Base-by-base conservation (phyloP, 306 rosid species). In the Prunus persica region DNA sequence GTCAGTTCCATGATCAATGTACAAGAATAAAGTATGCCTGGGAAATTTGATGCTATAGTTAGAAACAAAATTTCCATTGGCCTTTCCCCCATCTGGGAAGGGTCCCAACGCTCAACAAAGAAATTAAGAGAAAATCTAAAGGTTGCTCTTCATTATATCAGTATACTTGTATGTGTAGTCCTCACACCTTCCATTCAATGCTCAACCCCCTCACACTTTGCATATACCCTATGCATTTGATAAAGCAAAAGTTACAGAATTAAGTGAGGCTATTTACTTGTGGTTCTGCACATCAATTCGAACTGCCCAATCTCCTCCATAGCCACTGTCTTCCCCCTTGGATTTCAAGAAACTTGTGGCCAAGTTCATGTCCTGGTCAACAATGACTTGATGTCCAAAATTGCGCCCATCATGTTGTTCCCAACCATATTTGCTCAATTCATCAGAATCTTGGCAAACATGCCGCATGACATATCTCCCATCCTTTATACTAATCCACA, bases 271-370 rank as follows among this genome's bases (percentile, higher is more conserved):
- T 50, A 85, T 74, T 87, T 84, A 95, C 99, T 79, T 84, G 65
- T 85, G 86, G 71, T 55, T 25, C 67, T 82, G 86, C 73, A 81
- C 87, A 76, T 87, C 84, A 82, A 95, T 73, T 76, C 83, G 91
- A 79, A 89, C 92, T 19, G 93, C 89, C 99, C 99, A 95, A 69
- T 92, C 97, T 72, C 99, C 99, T 76, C 97, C 99, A 60, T 89
- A 95, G 81, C 97, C 97, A 66, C 97, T 87, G 62, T 84, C 96
- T n/a, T 81, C 87, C 43, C 51, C 86, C 84, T 92, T 95, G 30
- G 91, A 88, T 78, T 95, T 95, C 77, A 95, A 76, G 85, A 95
- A 95, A 84, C 84, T 86, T 24, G 97, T 90, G 66, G 81, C 82
- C 87, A 92, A 81, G 76, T 73, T 87, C 88, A 89, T 58, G 56